Base-by-base conservation (phyloP, 257 asterid species). In the Misopates orontium region DNA sequence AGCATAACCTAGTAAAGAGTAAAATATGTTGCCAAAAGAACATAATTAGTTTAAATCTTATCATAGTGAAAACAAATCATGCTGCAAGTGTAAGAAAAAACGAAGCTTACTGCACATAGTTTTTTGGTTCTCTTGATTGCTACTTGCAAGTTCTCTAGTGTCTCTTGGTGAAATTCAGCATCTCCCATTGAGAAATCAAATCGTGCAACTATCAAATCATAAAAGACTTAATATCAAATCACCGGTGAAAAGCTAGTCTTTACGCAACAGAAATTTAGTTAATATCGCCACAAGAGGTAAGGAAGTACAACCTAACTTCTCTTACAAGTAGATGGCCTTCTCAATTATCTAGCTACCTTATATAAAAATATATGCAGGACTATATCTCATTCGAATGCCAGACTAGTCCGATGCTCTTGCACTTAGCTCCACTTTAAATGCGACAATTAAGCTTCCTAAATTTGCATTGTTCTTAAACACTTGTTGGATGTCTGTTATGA, bases 111-210 rank as follows among this genome's bases (percentile, higher is more conserved):
- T 21, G 84, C 95, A 73, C 97, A 90, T 18, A 86, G 89, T 66
- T 85, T 90, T 65, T 73, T 84, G 4, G 97, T 77, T 8, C 67
- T 69, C 83, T 83, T 87, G 75, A 86, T 71, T 61, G 96, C 89
- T 58, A 68, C 70, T 69, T 81, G 80, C 82, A 90, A 74, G 79
- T 90, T 88, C 50, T 82, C 88, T 71, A 87, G 57, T 56, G 96
- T 88, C 74, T 84, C 89, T 74, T 86, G 96, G 78, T 90, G 97
- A 69, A 63, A 90, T 15, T 85, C 84, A 17, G 83, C 78, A 69
- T 86, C 87, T 0, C 97, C 95, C 87, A 89, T 88, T 7, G 97
- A 88, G 78, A 90, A 90, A 78, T 90, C 97, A 66, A 90, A 90
- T 45, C 96, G 79, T 31, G 97, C 97, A 77, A 90, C 96, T 90